Conservation (phyloP, 495 filamentous ascomycete genomes). For the Podospora pseudoanserina region DNA sequence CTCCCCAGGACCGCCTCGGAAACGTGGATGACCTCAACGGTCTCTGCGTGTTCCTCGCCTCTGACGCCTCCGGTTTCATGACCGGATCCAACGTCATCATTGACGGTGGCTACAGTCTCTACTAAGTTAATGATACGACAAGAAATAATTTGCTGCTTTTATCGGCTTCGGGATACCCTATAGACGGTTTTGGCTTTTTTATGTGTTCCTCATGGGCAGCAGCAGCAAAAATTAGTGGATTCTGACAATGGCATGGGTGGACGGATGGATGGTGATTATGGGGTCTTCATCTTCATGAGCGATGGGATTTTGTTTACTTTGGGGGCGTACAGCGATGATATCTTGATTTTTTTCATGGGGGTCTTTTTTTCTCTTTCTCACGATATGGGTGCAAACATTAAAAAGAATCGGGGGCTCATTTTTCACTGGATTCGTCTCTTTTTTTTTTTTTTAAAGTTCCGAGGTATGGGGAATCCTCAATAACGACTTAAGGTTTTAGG, state of each 20-base stretch:
- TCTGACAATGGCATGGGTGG: neutral
- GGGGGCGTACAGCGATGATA: neutral
- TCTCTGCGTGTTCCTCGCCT: constrained; percentile 72
- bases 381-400: neutral
- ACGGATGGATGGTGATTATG: neutral
- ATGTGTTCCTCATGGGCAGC: neutral
- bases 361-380: neutral
- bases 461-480: neutral
- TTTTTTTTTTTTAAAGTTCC: neutral
- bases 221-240: neutral
- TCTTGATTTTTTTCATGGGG: neutral
- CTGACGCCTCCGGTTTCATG: constrained; percentile 70
- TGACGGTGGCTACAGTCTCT: constrained; percentile 59
- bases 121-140: constrained; percentile 31
- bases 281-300: constrained; percentile 7
- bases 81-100: constrained; percentile 75
- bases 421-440: constrained; percentile 4
- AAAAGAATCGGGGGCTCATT: constrained; percentile 3
- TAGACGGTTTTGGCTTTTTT: constrained; percentile 14
- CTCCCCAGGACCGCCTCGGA: constrained; percentile 71
- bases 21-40: constrained; percentile 73
- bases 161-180: constrained; percentile 17
- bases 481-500: neutral
- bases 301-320: neutral
- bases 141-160: neutral